Conservation (phyloP, 2,329 filamentous ascomycete species). For the Trichothecium roseum region DNA sequence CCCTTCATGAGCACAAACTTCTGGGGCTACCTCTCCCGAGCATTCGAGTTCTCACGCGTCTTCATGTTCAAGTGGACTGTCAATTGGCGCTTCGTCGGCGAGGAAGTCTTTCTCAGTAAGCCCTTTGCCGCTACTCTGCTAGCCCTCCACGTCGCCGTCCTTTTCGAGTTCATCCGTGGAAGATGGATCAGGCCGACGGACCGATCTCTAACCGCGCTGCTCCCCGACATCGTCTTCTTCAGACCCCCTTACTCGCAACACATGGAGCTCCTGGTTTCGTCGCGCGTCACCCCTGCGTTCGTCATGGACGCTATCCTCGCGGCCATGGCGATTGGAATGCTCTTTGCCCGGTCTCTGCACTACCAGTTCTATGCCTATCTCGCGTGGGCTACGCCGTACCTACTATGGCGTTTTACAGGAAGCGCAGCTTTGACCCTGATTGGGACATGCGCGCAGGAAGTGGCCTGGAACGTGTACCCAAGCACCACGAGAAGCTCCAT, state of each 20-base stretch:
- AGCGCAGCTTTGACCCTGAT: slow-evolving; percentile 56
- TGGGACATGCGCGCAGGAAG: slow-evolving; percentile 73
- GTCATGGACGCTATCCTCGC: slow-evolving; percentile 68
- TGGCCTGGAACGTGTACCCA: slow-evolving; percentile 92
- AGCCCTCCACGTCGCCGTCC: slow-evolving; percentile 51
- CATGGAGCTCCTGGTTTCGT: slow-evolving; percentile 47
- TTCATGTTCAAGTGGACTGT: slow-evolving; percentile 99
- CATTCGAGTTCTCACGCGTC: slow-evolving; percentile 82
- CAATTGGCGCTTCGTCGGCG: slow-evolving; percentile 93
- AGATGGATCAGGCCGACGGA: slow-evolving; percentile 65
- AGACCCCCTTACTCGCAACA: slow-evolving; percentile 32
- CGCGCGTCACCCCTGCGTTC: slow-evolving; percentile 57
- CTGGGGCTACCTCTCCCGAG: slow-evolving; percentile 63
- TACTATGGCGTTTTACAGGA: slow-evolving; percentile 69
- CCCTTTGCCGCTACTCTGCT: slow-evolving; percentile 61
- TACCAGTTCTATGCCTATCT: slow-evolving; percentile 95
- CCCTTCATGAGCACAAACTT: slow-evolving; percentile 63
- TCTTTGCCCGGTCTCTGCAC: slow-evolving; percentile 81
- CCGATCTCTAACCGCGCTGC: slow-evolving; percentile 45
- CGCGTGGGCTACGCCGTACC: slow-evolving; percentile 77
- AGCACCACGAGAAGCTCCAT: slow-evolving; percentile 50
- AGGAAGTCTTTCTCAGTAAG: slow-evolving; percentile 63
- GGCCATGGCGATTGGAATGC: slow-evolving; percentile 67
- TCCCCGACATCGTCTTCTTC: slow-evolving; percentile 29
- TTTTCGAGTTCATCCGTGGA: slow-evolving; percentile 53